Evolutionary conservation across 1,284 basidiomycete species (phyloP).

Genomic region (Ganoderma resinaceum): DNA sequence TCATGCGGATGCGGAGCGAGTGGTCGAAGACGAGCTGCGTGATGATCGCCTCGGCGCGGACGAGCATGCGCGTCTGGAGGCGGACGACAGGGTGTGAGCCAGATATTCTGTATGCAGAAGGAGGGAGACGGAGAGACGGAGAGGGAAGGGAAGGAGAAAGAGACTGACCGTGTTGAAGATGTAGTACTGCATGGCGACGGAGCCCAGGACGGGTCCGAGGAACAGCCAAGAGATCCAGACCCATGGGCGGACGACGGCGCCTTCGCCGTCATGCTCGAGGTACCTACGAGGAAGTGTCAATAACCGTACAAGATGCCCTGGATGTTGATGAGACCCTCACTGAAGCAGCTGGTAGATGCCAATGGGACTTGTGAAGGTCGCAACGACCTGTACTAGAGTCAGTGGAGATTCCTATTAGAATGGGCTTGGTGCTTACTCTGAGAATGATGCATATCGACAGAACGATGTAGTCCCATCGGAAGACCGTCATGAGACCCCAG

Average conservation of each 20-base stretch:
- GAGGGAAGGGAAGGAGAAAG: too few relatives aligned
- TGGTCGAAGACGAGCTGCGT: conserved; percentile 79
- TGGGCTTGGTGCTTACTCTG: conserved; percentile 18
- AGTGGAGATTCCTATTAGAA: background rate
- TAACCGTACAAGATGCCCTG: background rate
- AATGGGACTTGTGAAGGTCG: conserved; percentile 48
- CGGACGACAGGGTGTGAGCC: conserved; percentile 9
- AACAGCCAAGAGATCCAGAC: conserved; percentile 72
- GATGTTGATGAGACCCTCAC: conserved; percentile 26
- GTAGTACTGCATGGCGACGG: conserved; percentile 48
- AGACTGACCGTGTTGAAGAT: conserved; percentile 27
- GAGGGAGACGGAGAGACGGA: too few relatives aligned
- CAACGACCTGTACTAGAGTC: conserved; percentile 23
- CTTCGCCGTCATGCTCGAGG: conserved; percentile 49
- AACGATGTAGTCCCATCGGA: conserved; percentile 33
- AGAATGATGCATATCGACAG: conserved; percentile 27
- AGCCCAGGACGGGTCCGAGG: conserved; percentile 56
- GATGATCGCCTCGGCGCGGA: conserved; percentile 66
- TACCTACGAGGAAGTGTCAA: conserved; percentile 39
- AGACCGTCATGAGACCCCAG: conserved; percentile 38
- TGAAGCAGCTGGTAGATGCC: conserved; percentile 52
- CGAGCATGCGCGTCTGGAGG: conserved; percentile 51
- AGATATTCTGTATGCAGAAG: background rate
- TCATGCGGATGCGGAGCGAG: conserved; percentile 70
- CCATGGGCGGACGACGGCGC: conserved; percentile 50